Evolutionary conservation across 306 rosid species (phyloP).

Genomic region (Quercus ilex): DNA sequence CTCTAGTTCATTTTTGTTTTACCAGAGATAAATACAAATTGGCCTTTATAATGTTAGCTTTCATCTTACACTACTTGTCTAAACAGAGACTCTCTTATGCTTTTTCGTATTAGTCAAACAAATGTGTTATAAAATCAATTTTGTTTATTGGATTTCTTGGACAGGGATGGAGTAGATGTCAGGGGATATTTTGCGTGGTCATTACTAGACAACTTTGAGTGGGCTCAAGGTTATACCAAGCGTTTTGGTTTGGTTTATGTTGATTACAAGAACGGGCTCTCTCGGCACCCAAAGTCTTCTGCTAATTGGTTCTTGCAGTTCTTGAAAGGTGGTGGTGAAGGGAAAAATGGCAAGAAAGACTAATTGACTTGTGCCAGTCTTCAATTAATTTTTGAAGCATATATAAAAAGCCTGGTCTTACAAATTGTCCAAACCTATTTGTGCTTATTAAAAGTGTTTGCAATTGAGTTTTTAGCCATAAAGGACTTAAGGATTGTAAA

Average conservation of each 20-base stretch:
- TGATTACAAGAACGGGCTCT: slow-evolving; percentile 72
- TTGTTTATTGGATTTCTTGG: slow-evolving; percentile 20
- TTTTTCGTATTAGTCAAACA: no score
- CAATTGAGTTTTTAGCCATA: no score
- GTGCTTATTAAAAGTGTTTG: no score
- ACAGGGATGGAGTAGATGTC: slow-evolving; percentile 86
- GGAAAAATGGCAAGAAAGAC: slow-evolving; percentile 55
- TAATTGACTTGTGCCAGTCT: background rate
- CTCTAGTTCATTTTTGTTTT: no score
- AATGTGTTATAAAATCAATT: background rate
- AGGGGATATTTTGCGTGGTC: slow-evolving; percentile 98
- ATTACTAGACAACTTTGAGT: slow-evolving; percentile 85
- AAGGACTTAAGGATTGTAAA: no score
- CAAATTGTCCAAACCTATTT: background rate
- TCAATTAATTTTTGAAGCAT: no score
- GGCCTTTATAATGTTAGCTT: background rate
- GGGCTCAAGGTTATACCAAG: slow-evolving; percentile 94
- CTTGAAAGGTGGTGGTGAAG: slow-evolving; percentile 48
- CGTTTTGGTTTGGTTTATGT: slow-evolving; percentile 85
- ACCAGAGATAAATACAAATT: no score
- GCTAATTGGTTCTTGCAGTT: slow-evolving; percentile 85
- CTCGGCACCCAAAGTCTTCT: slow-evolving; percentile 90
- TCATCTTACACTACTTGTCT: background rate
- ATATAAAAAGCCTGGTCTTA: background rate
- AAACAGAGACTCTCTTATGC: background rate